Evolutionary conservation across 148 eudicot genomes (phyloP), one percentile per base, ranked within the genome.

Genomic region (Dianthus caryophyllus): DNA sequence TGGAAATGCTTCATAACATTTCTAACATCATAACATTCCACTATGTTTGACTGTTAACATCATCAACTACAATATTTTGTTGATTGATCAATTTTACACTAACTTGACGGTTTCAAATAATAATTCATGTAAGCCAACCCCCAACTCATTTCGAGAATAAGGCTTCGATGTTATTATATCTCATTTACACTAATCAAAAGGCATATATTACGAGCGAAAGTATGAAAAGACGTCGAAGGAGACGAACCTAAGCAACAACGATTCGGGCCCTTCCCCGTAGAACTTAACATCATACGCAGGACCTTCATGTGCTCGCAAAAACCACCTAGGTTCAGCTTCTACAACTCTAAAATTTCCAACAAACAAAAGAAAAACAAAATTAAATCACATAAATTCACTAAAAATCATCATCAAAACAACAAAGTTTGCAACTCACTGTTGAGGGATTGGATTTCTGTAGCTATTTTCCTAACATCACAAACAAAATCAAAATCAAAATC

Each of bases 281-380:
- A 94, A 94, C 65, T 90, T 79, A 58, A 94, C 93, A 88, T 94
- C 99, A 70, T 94, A 94, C 69, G 96, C 90, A 48, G 99, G 97
- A 38, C 97, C 99, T 57, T 88, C 85, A 59, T 94, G 99, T 58
- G 89, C 99, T 78, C 75, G 86, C 69, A 84, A 68, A 58, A 75
- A 77, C 71, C 87, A 78, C 62, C 60, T 75, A 25, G 99, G 93
- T 76, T 87, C 81, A 33, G 90, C 93, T 53, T 70, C 78, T 71
- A 74, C 15, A 2, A 76, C 66, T 76, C 79, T 76, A 18, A 15
- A 33, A 49, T 5, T 31, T 68, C 79, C 38, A 33, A 33, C 7
- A 77, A 75, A 83, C 74, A 65, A 68, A 41, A 41, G 1, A 1
- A 57, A 52, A 41, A 58, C 51, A 54, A 74, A 71, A 17, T 6